Conservation (phyloP, 345 rosid genomes). For the Eucalyptus sp. region DNA sequence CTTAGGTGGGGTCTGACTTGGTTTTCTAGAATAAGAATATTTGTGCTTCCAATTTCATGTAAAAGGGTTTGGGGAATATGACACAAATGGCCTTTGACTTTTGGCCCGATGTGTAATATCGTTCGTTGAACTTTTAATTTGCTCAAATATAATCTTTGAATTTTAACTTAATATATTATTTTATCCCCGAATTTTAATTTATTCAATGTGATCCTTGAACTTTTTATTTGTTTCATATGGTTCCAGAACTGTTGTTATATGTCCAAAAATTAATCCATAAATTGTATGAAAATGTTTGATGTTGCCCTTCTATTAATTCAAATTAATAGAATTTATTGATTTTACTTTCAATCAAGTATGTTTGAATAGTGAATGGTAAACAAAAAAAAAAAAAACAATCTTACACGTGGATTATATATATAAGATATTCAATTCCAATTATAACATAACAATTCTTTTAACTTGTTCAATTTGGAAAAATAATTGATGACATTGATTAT, state of each 20-base stretch:
- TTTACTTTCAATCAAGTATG: neutral
- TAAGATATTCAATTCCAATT: neutral
- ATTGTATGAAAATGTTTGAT: neutral
- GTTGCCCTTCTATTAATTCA: neutral
- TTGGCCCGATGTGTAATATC: rapidly evolving
- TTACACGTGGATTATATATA: neutral
- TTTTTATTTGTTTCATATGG: too few relatives aligned
- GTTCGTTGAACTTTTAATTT: rapidly evolving
- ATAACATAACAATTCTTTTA: neutral
- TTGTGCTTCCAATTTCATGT: neutral
- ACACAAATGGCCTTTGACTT: neutral
- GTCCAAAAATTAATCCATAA: neutral
- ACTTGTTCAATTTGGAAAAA: neutral
- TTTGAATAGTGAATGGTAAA: rapidly evolving
- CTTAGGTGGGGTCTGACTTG: neutral
- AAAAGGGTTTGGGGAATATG: neutral
- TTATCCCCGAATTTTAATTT: rapidly evolving
- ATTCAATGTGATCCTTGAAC: too few relatives aligned
- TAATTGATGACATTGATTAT: neutral
- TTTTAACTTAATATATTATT: neutral
- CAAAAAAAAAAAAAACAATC: neutral
- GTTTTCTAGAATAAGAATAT: neutral
- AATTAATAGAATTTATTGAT: neutral
- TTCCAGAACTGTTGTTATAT: neutral
- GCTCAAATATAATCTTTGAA: rapidly evolving